Evolutionary conservation across 2,329 filamentous ascomycete genomes (phyloP), one percentile per base, ranked within the genome.

Genomic region (Coniochaeta sp.): DNA sequence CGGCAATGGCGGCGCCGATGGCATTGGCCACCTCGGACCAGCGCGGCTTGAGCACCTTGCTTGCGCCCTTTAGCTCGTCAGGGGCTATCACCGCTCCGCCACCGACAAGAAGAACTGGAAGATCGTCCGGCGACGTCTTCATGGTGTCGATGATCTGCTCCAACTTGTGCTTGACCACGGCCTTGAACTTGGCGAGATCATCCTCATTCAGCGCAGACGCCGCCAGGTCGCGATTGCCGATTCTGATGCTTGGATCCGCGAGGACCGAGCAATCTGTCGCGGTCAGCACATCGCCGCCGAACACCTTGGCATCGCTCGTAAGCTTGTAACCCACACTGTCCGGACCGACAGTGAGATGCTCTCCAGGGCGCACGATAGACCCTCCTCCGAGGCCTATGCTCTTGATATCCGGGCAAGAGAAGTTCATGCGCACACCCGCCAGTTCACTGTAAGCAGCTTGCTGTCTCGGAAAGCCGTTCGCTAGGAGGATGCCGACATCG

Each of bases 21-120:
- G 82, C 82, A 58, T 86, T 86, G 8, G 83, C 82, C 1, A 85
- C 79, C 3, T 74, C 75, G 2, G 79, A 76, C 68, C 74, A 82
- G 35, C 73, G 66, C 0, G 80, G 80, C 55, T 77, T 81, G 42
- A 82, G 63, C 1, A 85, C 77, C 28, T 66, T 69, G 53, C 76
- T 79, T 8, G 80, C 81, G 1, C 81, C 81, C 28, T 68, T 66
- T 0, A 85, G 67, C n/a, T 72, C 63, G 31, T 78, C 69, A 0
- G 80, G 81, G 0, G 78, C 76, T 40, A 85, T 72, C 9, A 85
- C 69, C 1, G 81, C 79, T 4, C 83, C 83, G 0, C 83, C 83
- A 7, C 83, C 83, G 0, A 86, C 83, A 1, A 86, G 74, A 1
- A 86, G 63, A 0, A 85, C 81, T 0, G 79, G 75, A 1, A 83